phyloP scores from a whole-genome alignment of 2,329 filamentous ascomycete genomes.

The Bimuria novae-zelandiae region DNA sequence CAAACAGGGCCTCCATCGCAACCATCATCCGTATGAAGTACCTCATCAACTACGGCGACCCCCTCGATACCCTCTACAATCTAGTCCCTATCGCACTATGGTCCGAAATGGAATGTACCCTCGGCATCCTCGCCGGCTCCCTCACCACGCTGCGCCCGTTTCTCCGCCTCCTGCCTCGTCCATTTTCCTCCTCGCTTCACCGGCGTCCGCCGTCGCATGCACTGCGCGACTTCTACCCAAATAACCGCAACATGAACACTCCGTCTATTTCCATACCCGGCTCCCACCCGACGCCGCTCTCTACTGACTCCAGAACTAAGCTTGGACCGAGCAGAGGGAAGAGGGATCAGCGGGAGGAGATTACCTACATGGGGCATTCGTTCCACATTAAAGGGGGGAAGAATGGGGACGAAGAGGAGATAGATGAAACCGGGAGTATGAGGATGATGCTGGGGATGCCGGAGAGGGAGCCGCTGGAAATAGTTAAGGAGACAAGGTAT shows the following conservation, averaged over 20 bases:
- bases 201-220: neutral
- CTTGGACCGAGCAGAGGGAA: neutral
- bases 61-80: constrained; percentile 45
- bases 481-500: neutral
- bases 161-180: constrained; percentile 18
- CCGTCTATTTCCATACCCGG: neutral
- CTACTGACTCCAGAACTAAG: neutral
- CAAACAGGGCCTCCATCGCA: constrained; percentile 36
- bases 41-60: constrained; percentile 43
- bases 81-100: constrained; percentile 48
- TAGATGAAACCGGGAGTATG: neutral
- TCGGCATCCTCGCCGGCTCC: constrained; percentile 52
- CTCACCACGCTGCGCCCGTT: constrained; percentile 49
- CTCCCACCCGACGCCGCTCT: neutral
- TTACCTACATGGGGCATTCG: neutral
- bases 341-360: neutral
- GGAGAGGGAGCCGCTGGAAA: neutral
- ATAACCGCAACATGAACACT: neutral
- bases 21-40: constrained; percentile 48
- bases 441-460: neutral
- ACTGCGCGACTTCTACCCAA: neutral
- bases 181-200: neutral
- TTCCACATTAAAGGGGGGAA: neutral
- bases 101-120: constrained; percentile 51
- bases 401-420: neutral